Percentiles rank a stretch among this genome's conserved stretches.
These are phyloP conservation scores for Diaporthe sp. DNA, from an alignment of 2,329 filamentous ascomycete species.

Conservation along the genomic window DNA sequence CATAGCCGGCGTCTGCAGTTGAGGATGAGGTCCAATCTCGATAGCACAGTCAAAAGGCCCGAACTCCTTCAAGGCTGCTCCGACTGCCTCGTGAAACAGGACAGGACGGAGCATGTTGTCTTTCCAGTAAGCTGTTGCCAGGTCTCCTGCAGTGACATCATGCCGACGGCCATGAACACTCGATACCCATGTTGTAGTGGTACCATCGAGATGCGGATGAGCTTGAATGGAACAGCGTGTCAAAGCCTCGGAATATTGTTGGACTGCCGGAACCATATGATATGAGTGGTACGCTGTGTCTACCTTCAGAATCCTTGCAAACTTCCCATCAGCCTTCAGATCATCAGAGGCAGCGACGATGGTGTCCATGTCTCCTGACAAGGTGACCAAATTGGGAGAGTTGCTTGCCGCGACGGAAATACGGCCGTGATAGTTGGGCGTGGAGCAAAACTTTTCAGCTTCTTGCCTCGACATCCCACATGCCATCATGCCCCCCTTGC, in stretches of 20 bases:
- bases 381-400: slow-evolving; percentile 50
- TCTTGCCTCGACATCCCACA: slow-evolving; percentile 49
- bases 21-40: slow-evolving; percentile 61
- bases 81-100: slow-evolving; percentile 58
- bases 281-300: slow-evolving; percentile 65
- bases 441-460: slow-evolving; percentile 46
- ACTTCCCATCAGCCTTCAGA: slow-evolving; percentile 46
- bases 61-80: slow-evolving; percentile 43
- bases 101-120: slow-evolving; percentile 61
- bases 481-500: slow-evolving; percentile 53
- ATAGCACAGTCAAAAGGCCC: slow-evolving; percentile 53
- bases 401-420: slow-evolving; percentile 52
- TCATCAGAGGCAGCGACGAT: slow-evolving; percentile 45
- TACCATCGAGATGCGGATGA: slow-evolving; percentile 42
- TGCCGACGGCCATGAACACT: slow-evolving; percentile 51
- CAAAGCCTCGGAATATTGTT: slow-evolving; percentile 51
- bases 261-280: slow-evolving; percentile 57
- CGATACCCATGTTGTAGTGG: slow-evolving; percentile 54
- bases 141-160: slow-evolving; percentile 35
- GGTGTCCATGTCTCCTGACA: slow-evolving; percentile 53
- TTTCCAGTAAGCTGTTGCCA: slow-evolving; percentile 56
- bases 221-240: slow-evolving; percentile 46
- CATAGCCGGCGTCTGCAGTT: slow-evolving; percentile 56
- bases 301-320: slow-evolving; percentile 54
- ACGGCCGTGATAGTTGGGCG: slow-evolving; percentile 44